Conservation (phyloP, 2,329 filamentous ascomycete genomes). For the Nectriaceae sp. region DNA sequence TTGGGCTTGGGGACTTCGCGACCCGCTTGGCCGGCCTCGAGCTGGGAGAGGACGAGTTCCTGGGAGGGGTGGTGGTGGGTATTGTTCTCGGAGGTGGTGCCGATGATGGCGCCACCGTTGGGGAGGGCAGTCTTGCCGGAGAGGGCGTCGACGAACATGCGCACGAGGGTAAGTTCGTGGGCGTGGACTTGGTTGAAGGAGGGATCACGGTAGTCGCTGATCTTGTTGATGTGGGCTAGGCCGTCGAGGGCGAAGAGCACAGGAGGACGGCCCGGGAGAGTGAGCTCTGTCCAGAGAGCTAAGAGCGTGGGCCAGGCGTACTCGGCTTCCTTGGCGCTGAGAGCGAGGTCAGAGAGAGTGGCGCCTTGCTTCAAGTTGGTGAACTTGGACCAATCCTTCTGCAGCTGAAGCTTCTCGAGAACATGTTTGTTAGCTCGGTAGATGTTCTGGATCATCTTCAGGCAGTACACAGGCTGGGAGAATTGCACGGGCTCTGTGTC, state of each 20-base stretch:
- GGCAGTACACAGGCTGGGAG: slow-evolving; percentile 76
- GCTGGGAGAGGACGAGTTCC: slow-evolving; percentile 65
- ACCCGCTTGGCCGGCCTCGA: slow-evolving; percentile 46
- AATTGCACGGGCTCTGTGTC: slow-evolving; percentile 63
- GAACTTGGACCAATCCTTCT: slow-evolving; percentile 45
- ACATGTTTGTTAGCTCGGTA: slow-evolving; percentile 70
- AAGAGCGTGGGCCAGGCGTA: slow-evolving; percentile 79
- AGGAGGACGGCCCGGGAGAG: slow-evolving; percentile 50
- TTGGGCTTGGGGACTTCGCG: slow-evolving; percentile 45
- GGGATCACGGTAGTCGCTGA: slow-evolving; percentile 73
- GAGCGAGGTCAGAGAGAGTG: slow-evolving; percentile 68
- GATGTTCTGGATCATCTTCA: slow-evolving; percentile 73
- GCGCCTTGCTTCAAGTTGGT: slow-evolving; percentile 53
- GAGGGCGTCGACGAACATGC: slow-evolving; percentile 74
- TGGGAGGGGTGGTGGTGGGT: slow-evolving; percentile 64
- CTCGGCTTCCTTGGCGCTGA: slow-evolving; percentile 73
- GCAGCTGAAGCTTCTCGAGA: slow-evolving; percentile 53
- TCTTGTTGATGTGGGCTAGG: slow-evolving; percentile 77
- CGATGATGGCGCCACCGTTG: slow-evolving; percentile 81
- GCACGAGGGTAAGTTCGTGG: slow-evolving; percentile 77
- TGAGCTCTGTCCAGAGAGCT: slow-evolving; percentile 80
- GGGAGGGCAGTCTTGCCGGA: slow-evolving; percentile 56
- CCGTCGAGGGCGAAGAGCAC: slow-evolving; percentile 80
- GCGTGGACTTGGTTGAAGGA: slow-evolving; percentile 77
- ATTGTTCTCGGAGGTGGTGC: slow-evolving; percentile 74